Evolutionary conservation across 2,329 filamentous ascomycete genomes (phyloP).

Genomic region (Penicillium sp.): DNA sequence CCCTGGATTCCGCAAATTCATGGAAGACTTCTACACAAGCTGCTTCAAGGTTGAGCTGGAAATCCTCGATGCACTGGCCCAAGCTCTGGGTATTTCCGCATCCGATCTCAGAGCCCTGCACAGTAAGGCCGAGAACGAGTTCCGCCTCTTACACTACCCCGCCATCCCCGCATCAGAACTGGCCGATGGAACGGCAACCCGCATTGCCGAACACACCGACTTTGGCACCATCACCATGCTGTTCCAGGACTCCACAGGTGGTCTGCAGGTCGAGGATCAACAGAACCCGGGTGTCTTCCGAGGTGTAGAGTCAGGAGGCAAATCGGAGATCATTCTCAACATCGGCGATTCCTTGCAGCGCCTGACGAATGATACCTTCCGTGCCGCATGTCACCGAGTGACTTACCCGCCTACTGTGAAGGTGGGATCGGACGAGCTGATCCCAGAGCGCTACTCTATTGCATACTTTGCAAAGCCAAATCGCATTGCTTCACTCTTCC

Average conservation of each 20-base stretch:
- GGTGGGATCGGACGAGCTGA: conserved; percentile 26
- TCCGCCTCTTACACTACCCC: conserved; percentile 62
- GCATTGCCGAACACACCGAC: conserved; percentile 56
- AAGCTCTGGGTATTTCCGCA: conserved; percentile 48
- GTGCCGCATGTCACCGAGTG: conserved; percentile 52
- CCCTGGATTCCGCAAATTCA: conserved; percentile 46
- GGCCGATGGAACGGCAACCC: conserved; percentile 43
- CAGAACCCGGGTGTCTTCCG: conserved; percentile 13
- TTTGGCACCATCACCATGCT: conserved; percentile 54
- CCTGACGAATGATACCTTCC: conserved; percentile 53
- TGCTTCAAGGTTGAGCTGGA: conserved; percentile 44
- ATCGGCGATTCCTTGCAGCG: conserved; percentile 57
- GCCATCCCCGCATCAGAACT: conserved; percentile 47
- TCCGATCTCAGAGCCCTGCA: conserved; percentile 49
- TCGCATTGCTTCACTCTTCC: conserved; percentile 18
- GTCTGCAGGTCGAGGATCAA: conserved; percentile 27
- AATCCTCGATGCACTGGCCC: conserved; percentile 48
- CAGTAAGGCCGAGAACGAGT: conserved; percentile 57
- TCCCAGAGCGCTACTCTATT: conserved; percentile 32
- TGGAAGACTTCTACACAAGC: conserved; percentile 42
- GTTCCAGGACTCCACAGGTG: conserved; percentile 48
- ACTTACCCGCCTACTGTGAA: conserved; percentile 19
- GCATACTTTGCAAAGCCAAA: conserved; percentile 36
- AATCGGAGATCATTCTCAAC: conserved; percentile 49
- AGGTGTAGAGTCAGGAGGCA: conserved; percentile 12